Conservation (phyloP, 306 rosid species). For the Vachellia pachyceras region DNA sequence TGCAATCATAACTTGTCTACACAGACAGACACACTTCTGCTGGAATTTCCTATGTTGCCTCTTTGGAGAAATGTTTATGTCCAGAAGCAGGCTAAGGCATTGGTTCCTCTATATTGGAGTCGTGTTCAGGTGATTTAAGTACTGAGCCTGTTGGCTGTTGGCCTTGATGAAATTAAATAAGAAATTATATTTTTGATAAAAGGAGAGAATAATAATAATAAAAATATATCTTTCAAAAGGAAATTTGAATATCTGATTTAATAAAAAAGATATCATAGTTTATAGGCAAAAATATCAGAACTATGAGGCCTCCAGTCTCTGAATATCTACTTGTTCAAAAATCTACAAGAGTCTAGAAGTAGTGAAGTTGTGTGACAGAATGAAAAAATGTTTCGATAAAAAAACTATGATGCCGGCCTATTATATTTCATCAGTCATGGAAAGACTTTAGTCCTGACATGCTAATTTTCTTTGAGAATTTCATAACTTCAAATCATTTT, state of each 20-base stretch:
- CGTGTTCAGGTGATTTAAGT: conserved; percentile 90
- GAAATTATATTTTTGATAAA: conserved; percentile 5
- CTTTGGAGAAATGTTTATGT: conserved; percentile 95
- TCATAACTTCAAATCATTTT: too few species aligned
- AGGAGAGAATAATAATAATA: neutral
- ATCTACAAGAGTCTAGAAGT: neutral
- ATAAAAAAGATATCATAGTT: neutral
- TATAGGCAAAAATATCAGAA: neutral
- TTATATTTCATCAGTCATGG: neutral
- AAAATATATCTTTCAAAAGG: neutral
- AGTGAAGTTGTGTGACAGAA: conserved; percentile 1
- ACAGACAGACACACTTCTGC: conserved; percentile 83
- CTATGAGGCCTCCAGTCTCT: neutral
- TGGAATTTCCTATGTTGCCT: conserved; percentile 90
- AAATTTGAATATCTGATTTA: neutral
- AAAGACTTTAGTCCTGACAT: neutral
- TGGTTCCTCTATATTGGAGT: conserved; percentile 95
- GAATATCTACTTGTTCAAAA: neutral
- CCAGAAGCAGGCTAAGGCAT: conserved; percentile 90
- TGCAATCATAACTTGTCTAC: conserved; percentile 85
- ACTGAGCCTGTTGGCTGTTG: conserved; percentile 20
- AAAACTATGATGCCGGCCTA: neutral
- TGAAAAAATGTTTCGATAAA: neutral
- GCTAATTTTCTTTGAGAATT: neutral
- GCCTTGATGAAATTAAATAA: conserved; percentile 10